A percentile compares a stretch with the other conserved stretches of the same genome.
These are phyloP conservation scores for Sutorius eximius DNA, from an alignment of 1,284 basidiomycete genomes.

Conservation along the genomic window DNA sequence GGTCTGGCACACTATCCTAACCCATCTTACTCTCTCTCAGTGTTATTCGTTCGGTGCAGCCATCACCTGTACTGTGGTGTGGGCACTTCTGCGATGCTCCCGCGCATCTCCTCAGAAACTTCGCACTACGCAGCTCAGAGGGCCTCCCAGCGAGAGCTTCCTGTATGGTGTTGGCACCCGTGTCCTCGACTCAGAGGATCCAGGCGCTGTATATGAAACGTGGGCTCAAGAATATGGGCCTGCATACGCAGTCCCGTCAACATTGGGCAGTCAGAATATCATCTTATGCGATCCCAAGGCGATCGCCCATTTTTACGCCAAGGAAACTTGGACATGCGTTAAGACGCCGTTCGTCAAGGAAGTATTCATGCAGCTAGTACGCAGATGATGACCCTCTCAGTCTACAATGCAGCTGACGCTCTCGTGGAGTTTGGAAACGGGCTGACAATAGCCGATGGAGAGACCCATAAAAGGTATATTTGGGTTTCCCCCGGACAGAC, in stretches of 20 bases:
- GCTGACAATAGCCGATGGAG: not conserved
- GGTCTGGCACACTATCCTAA: no score
- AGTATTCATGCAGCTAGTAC: not conserved
- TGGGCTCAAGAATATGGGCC: no score
- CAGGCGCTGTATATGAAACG: not conserved
- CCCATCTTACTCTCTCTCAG: no score
- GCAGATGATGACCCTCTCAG: not conserved
- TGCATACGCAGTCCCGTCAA: not conserved
- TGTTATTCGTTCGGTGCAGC: not conserved
- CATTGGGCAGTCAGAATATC: not conserved
- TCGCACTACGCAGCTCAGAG: not conserved
- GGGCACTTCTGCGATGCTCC: not conserved
- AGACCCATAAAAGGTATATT: not conserved
- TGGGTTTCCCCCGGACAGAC: no score
- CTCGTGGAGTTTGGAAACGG: no score
- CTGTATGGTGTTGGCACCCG: not conserved
- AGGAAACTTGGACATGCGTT: not conserved
- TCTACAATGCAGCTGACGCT: no score
- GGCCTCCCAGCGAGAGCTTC: not conserved
- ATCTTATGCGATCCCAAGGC: not conserved
- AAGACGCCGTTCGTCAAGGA: not conserved
- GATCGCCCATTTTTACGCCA: not conserved
- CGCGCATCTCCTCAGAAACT: not conserved
- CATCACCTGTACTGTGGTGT: not conserved
- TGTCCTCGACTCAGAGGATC: not conserved